phyloP scores from a whole-genome alignment of 192 early-diverging fungal genomes.

The Coemansia furcata region DNA sequence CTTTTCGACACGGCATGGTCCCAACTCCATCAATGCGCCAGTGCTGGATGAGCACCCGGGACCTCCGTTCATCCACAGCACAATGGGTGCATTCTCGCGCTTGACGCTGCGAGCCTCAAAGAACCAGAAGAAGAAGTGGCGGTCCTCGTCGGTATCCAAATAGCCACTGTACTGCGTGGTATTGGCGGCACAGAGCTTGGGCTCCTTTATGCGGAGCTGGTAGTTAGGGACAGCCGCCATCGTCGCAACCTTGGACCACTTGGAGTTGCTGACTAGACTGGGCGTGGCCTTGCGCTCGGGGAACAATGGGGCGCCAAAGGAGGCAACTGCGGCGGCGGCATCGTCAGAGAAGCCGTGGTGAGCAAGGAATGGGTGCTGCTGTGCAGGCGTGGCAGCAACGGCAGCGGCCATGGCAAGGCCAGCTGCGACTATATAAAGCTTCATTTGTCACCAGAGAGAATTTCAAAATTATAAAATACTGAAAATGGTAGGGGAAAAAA shows the following conservation, averaged over 20 bases:
- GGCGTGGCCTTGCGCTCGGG: slow-evolving; percentile 20
- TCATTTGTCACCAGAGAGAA: slow-evolving; percentile 2
- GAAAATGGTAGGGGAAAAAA: background rate
- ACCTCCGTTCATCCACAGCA: slow-evolving; percentile 81
- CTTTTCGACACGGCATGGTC: slow-evolving; percentile 81
- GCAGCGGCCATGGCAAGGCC: slow-evolving; percentile 20
- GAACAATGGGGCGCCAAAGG: background rate
- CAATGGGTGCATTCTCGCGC: slow-evolving; percentile 66
- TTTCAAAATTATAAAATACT: slow-evolving; percentile 3
- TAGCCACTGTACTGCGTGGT: slow-evolving; percentile 90
- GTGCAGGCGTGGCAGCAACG: slow-evolving; percentile 16
- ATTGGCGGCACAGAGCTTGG: slow-evolving; percentile 78
- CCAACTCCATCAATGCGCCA: slow-evolving; percentile 79
- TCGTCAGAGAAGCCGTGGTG: slow-evolving; percentile 9
- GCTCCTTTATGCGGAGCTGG: slow-evolving; percentile 71
- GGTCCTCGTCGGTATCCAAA: slow-evolving; percentile 63
- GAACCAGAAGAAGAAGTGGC: slow-evolving; percentile 96
- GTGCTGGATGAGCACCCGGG: slow-evolving; percentile 81
- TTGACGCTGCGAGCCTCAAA: slow-evolving; percentile 84
- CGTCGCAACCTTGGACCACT: slow-evolving; percentile 29
- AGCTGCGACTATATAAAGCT: slow-evolving; percentile 8
- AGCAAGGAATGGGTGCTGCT: slow-evolving; percentile 30
- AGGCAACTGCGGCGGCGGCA: background rate
- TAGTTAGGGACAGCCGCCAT: slow-evolving; percentile 68
- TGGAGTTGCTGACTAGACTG: slow-evolving; percentile 20